These are phyloP conservation scores for Sphaerobolus stellatus DNA, from an alignment of 1,284 basidiomycete genomes.

Conservation along the genomic window DNA sequence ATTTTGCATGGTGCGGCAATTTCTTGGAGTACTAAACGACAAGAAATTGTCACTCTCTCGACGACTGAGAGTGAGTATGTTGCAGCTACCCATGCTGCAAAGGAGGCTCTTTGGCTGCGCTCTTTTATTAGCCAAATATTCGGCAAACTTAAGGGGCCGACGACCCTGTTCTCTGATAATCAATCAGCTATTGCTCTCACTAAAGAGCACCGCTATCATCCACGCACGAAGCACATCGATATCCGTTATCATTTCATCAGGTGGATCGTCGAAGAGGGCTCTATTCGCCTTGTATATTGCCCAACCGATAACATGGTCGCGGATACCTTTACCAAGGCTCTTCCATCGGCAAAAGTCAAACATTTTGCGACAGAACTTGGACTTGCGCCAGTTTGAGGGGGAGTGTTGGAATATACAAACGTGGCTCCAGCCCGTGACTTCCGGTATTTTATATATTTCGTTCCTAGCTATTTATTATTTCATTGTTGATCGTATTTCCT, in stretches of 20 bases:
- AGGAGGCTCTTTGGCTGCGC: conserved; percentile 32
- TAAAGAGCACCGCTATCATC: conserved; percentile 20
- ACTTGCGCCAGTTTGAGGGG: no score
- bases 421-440: no score
- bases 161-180: conserved; percentile 27
- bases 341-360: conserved; percentile 5
- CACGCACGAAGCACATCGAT: conserved; percentile 27
- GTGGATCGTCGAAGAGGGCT: background rate
- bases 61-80: conserved; percentile 36
- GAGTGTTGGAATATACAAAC: no score
- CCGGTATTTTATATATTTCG: no score
- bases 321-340: conserved; percentile 15
- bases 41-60: conserved; percentile 26
- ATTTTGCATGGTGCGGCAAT: conserved; percentile 29
- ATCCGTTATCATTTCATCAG: conserved; percentile 13
- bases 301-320: conserved; percentile 12
- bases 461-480: no score
- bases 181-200: conserved; percentile 20
- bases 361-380: background rate
- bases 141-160: background rate
- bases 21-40: conserved; percentile 29
- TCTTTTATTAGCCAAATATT: background rate
- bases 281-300: conserved; percentile 6
- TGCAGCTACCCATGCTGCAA: conserved; percentile 24
- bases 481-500: no score